A percentile compares a stretch with the other conserved stretches of the same genome.
These are phyloP conservation scores for Coemansia sp. DNA, from an alignment of 192 early-diverging fungal genomes.

Conservation along the genomic window DNA sequence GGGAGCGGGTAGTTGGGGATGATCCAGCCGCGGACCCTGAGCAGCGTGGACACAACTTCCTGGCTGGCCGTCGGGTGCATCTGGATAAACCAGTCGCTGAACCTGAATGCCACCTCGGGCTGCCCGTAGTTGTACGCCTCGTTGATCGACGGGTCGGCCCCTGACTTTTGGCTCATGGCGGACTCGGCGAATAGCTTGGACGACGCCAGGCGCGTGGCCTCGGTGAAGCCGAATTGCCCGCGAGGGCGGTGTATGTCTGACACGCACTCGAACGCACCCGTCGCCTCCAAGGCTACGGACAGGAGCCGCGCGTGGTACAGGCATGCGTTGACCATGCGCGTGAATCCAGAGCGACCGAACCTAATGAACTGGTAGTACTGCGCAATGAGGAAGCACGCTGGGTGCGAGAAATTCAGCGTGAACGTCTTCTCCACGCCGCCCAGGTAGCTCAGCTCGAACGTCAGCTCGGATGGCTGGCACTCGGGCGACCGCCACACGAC, in stretches of 20 bases:
- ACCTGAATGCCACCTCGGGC: constrained; percentile 66
- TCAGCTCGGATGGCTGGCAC: constrained; percentile 70
- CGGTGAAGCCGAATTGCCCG: constrained; percentile 46
- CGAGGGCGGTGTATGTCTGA: constrained; percentile 63
- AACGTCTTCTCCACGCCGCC: constrained; percentile 68
- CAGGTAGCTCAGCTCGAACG: constrained; percentile 76
- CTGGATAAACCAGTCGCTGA: constrained; percentile 57
- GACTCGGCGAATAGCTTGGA: constrained; percentile 21
- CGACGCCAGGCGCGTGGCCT: constrained; percentile 26
- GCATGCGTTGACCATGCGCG: constrained; percentile 64
- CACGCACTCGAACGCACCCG: constrained; percentile 63
- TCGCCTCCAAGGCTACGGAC: constrained; percentile 54
- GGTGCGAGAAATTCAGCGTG: constrained; percentile 77
- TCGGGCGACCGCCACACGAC: constrained; percentile 68
- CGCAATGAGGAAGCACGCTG: constrained; percentile 71
- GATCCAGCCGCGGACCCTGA: constrained; percentile 73
- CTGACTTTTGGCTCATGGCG: not conserved
- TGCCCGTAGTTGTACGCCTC: constrained; percentile 53
- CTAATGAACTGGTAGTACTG: constrained; percentile 84
- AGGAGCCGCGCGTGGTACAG: constrained; percentile 60
- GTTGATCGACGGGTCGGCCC: constrained; percentile 29
- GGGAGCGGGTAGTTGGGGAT: constrained; percentile 77
- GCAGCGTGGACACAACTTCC: constrained; percentile 58
- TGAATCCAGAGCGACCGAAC: constrained; percentile 65
- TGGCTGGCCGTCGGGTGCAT: constrained; percentile 58